A percentile compares a stretch with the other conserved stretches of the same genome.
These are phyloP conservation scores for Tritrichomonas musculus DNA, from an alignment of 208 protist genomes.

Conservation along the genomic window DNA sequence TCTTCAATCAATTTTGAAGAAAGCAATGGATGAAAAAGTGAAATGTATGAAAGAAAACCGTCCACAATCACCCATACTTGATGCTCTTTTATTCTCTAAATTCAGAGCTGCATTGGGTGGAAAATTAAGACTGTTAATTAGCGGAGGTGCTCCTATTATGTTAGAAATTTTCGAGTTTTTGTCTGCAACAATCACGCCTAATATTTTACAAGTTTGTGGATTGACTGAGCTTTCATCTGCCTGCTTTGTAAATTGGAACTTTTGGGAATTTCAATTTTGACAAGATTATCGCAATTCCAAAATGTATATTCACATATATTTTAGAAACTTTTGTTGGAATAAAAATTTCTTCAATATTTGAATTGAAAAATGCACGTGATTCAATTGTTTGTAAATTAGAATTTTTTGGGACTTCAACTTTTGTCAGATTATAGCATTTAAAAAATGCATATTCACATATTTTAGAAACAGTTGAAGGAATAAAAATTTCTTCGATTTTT, in stretches of 20 bases:
- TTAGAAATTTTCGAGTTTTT: background rate
- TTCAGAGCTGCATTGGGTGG: background rate
- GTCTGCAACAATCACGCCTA: background rate
- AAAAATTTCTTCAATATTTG: no score
- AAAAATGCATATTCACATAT: no score
- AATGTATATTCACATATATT: no score
- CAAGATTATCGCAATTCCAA: no score
- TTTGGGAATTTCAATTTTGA: no score
- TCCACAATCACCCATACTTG: background rate
- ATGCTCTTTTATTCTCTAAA: background rate
- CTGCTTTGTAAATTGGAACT: background rate
- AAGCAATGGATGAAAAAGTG: background rate
- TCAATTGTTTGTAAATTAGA: no score
- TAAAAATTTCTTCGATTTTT: no score
- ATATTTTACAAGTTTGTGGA: slow-evolving; percentile 14
- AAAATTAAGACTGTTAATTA: background rate
- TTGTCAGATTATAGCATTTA: no score
- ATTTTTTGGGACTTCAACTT: no score
- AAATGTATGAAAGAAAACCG: background rate
- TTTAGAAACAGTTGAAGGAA: no score
- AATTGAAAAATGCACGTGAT: no score
- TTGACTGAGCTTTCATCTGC: background rate
- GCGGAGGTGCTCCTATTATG: slow-evolving; percentile 8
- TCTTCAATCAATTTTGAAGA: background rate
- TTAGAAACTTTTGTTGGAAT: no score